Evolutionary conservation across 208 protist genomes (phyloP), one percentile per base, ranked within the genome.

Genomic region (Crithidia bombi): DNA sequence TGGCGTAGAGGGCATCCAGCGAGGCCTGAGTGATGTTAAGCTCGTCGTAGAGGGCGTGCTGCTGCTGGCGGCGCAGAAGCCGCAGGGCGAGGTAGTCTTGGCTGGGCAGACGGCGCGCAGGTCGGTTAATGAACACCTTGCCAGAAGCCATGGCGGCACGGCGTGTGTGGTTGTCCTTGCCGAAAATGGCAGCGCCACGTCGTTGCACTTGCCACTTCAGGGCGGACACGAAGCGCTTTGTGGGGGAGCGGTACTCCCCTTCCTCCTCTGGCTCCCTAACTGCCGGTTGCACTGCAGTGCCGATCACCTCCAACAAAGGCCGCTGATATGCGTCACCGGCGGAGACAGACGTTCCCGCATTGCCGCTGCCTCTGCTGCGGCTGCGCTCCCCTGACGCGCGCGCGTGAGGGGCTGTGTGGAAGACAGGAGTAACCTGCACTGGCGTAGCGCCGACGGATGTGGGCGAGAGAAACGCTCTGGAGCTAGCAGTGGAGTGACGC

Each of bases 1-100:
- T 73, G 7, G 51, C 56, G 76, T 84, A 87, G 28, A 94, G 85
- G 12, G 21, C 61, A n/a, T 78, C 71, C 21, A 94, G 70, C 46
- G 74, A 75, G 52, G 64, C 44, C 11, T 75, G 46, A 1, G 86
- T 92, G 36, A 79, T 73, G 68, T 87, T 56, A 49, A 56, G n/a
- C 55, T 69, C 36, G 32, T 73, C 49, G 51, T 79, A 77, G 39
- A 64, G 50, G 35, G 51, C 28, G 43, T 80, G 63, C 33, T 46
- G 68, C 5, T 57, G 57, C 38, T 73, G 52, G 9, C 59, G 65
- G 3, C 25, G 32, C 49, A 75, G 67, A 32, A 78, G 63, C 28
- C 49, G 38, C 55, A 64, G 73, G 4, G 73, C 72, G 43, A 73
- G 55, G 51, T 55, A 38, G 33, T 79, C 63, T 38, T 73, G 73